Evolutionary conservation across 73 alveolate genomes (phyloP), one percentile per base, ranked within the genome.

Genomic region (Urostyla sp.): DNA sequence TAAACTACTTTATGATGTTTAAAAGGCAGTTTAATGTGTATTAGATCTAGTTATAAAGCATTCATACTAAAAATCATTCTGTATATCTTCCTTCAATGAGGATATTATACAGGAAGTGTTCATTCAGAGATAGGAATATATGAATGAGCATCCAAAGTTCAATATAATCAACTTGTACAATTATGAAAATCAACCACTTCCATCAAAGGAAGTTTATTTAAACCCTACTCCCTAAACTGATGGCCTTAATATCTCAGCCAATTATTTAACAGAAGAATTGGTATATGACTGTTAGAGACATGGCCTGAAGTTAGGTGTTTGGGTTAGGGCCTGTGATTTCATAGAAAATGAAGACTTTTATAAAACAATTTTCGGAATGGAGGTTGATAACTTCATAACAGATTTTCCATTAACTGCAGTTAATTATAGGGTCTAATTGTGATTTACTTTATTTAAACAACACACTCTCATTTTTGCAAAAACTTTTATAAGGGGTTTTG

Each of bases 241-340:
- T 31, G 83, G 83, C 3, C 44, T 69, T 20, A 69, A 69, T 49
- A 69, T 69, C 18, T 46, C 72, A 46, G 83, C 83, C 40, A 69
- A 69, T 49, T 59, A 69, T 49, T 27, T 69, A n/a, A 69, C 16
- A 2, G 69, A 69, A 18, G 83, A 69, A 28, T 67, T 69, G 3
- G 83, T 69, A 20, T 52, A 40, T 11, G 8, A 45, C 8, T 26
- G 23, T 2, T 31, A 69, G 30, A n/a, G 38, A 37, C 44, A 49
- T 43, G 83, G 83, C 3, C 2, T 48, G 40, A 69, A 69, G 30
- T 24, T 69, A 16, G 83, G 83, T 13, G 83, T 69, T 0, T 69
- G 83, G 83, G 34, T 69, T 1, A 69, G 83, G 31, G 72, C 83
- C 1, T n/a, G 27, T 28, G 83, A 69, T 49, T 69, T n/a, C 54